Base-by-base conservation (phyloP, 768 basidiomycete species). In the Termitomyces sp. region DNA sequence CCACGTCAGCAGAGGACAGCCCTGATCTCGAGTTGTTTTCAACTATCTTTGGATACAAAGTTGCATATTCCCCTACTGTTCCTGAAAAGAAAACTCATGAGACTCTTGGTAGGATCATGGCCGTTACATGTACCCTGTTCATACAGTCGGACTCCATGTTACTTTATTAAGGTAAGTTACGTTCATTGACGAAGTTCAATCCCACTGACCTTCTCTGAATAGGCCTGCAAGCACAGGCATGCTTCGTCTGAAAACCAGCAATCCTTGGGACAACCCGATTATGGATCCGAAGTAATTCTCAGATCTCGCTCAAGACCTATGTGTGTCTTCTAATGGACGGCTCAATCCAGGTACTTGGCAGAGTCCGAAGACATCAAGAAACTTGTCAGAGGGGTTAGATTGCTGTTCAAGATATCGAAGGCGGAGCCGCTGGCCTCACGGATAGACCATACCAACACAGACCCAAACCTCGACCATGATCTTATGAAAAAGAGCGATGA, bases 1-100 rank as follows among this genome's bases (percentile, higher is more conserved):
- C 71, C 51, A 79, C 81, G 3, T 82, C 82, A 16, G 78, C 74
- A 0, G 60, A 72, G 22, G 74, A 76, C 28, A 79, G 79, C 49
- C 83, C 82, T 16, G 83, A 84, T 68, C 62, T 83, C 13, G 82
- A 84, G 63, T 57, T 82, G 20, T 79, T 82, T 64, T 68, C 73
- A 8, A 80, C 77, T 4, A 74, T 80, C 1, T 58, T 80, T 46
- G 81, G 76, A 28, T 78, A 78, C 64, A 79, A 78, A 69, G 77
- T 77, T 20, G 46, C 67, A 66, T 24, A 42, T 36, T 8, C 7
- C 20, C 48, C 24, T 39, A 35, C 38, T 5, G 48, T 39, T 15
- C 15, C 0, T 36, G 13, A 20, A 15, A 39, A 42, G 39, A 51
- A 24, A 16, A 24, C 42, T 40, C 12, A 52, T 13, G 32, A 22